Evolutionary conservation across 1,284 basidiomycete genomes (phyloP).

Genomic region (Heliocybe sulcata): DNA sequence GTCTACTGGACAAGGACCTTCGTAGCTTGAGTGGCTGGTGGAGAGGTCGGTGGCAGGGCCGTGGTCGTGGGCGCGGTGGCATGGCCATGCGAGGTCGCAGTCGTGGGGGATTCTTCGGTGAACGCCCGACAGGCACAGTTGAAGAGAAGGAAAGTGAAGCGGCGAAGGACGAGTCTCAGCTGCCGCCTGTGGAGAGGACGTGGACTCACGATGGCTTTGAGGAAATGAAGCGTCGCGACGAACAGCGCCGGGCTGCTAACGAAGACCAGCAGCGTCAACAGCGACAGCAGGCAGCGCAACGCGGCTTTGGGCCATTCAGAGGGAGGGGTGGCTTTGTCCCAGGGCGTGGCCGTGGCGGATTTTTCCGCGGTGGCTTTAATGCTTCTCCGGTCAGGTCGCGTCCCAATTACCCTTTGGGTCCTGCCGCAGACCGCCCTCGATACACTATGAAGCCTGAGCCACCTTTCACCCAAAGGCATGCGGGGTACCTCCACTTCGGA

Average conservation of each 20-base stretch:
- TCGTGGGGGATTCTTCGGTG: conserved; percentile 30
- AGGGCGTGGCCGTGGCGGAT: conserved; percentile 23
- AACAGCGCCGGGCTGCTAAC: conserved; percentile 34
- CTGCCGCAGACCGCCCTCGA: conserved; percentile 45
- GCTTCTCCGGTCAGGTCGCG: conserved; percentile 19
- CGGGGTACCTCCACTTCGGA: conserved; percentile 63
- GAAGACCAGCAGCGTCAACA: conserved; percentile 20
- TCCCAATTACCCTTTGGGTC: conserved; percentile 21
- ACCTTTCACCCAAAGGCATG: conserved; percentile 74
- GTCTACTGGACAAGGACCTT: conserved; percentile 67
- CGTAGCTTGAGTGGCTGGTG: conserved; percentile 76
- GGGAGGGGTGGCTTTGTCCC: conserved; percentile 31
- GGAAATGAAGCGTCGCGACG: conserved; percentile 71
- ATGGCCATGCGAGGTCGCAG: conserved; percentile 46
- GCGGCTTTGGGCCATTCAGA: conserved; percentile 19
- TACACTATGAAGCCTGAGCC: conserved; percentile 69
- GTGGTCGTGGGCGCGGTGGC: conserved; percentile 51
- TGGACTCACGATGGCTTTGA: conserved; percentile 84
- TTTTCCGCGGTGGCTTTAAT: conserved; percentile 28
- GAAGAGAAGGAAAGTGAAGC: conserved; percentile 8
- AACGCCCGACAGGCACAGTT: conserved; percentile 1
- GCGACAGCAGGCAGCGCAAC: conserved; percentile 11
- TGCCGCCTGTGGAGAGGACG: conserved; percentile 53
- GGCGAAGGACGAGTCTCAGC: conserved; percentile 18
- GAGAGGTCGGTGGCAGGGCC: conserved; percentile 69